Conservation (phyloP, 495 filamentous ascomycete genomes). For the Penicillium waksmanii region DNA sequence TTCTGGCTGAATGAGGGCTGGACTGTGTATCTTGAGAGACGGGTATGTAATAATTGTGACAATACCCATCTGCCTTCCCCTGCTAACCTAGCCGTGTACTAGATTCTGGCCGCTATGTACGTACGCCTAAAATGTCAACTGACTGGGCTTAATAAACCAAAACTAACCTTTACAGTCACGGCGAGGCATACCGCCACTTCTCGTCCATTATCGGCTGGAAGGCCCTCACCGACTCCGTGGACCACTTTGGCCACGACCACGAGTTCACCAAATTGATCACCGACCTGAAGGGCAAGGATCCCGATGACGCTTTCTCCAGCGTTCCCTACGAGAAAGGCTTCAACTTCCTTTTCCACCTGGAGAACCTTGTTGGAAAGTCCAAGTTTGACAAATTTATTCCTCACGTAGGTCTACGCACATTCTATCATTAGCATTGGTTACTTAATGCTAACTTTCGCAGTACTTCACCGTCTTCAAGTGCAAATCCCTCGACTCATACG, state of each 20-base stretch:
- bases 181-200: constrained; percentile 85
- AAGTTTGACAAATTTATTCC: constrained; percentile 95
- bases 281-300: constrained; percentile 85
- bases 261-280: constrained; percentile 91
- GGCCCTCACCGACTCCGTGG: constrained; percentile 72
- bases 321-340: constrained; percentile 80
- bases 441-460: constrained; percentile 25
- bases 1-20: constrained; percentile 98
- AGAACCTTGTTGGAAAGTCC: constrained; percentile 79
- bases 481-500: constrained; percentile 85
- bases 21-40: constrained; percentile 90
- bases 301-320: constrained; percentile 91
- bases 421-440: too few relatives aligned
- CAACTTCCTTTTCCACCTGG: constrained; percentile 80
- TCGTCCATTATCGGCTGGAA: constrained; percentile 78
- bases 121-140: constrained; percentile 2
- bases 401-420: constrained; percentile 50
- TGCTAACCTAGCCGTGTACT: constrained; percentile 10
- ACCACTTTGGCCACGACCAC: constrained; percentile 75
- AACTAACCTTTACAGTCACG: constrained; percentile 53
- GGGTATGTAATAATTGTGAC: constrained; percentile 45
- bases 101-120: constrained; percentile 40
- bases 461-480: constrained; percentile 83
- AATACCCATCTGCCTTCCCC: not conserved
- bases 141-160: too few relatives aligned